Percentiles rank a stretch among this genome's conserved stretches.
phyloP scores from a whole-genome alignment of 192 early-diverging fungal genomes.

The Mortierella hygrophila region DNA sequence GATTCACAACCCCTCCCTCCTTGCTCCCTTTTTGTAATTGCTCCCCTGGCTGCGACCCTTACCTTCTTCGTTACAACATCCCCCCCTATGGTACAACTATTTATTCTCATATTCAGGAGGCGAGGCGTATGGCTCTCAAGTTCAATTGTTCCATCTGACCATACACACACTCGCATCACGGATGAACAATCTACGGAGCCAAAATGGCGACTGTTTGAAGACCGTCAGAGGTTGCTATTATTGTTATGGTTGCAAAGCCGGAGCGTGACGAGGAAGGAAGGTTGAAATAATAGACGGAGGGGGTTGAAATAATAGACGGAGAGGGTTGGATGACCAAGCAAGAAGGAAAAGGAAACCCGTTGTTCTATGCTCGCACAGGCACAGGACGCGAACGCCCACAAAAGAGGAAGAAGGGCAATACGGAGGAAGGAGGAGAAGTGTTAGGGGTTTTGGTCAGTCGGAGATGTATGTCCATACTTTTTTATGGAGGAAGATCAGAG shows the following conservation, averaged over 20 bases:
- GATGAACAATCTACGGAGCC: background rate
- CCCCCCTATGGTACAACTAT: background rate
- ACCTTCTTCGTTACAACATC: no score
- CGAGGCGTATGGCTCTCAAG: background rate
- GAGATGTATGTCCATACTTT: background rate
- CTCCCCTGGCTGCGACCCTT: background rate
- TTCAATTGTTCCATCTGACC: background rate
- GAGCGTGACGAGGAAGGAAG: background rate
- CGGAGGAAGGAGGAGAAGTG: background rate
- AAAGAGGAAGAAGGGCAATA: no score
- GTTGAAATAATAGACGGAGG: background rate
- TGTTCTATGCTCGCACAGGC: background rate
- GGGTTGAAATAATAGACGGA: background rate
- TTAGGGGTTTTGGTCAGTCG: background rate
- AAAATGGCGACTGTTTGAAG: background rate
- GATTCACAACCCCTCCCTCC: background rate
- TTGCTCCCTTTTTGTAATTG: background rate
- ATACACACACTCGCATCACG: background rate
- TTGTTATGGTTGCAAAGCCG: background rate
- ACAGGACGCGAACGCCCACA: background rate
- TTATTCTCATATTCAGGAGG: background rate
- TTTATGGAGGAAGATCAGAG: background rate
- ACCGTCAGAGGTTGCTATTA: background rate
- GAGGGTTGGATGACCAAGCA: conserved; percentile 3
- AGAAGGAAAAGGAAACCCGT: background rate